These are phyloP conservation scores for Neocatenulostroma microsporum DNA, from an alignment of 2,329 filamentous ascomycete genomes.

Conservation along the genomic window DNA sequence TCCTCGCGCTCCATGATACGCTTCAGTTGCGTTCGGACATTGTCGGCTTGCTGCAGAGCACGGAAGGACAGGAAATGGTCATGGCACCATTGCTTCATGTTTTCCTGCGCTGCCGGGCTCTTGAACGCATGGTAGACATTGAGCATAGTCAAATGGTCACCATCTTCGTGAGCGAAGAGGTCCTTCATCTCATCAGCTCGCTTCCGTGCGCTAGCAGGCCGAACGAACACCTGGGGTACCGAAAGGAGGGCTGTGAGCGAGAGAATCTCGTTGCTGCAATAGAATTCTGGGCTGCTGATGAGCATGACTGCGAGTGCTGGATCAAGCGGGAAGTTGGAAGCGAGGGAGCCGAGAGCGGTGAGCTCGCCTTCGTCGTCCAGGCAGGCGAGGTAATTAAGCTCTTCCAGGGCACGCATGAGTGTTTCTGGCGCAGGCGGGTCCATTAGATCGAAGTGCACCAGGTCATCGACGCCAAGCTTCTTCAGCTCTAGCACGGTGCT, in stretches of 20 bases:
- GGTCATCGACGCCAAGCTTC: slow-evolving; percentile 89
- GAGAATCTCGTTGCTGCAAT: slow-evolving; percentile 96
- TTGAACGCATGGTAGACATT: slow-evolving; percentile 99
- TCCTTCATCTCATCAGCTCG: slow-evolving; percentile 96
- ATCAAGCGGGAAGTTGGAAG: slow-evolving; percentile 92
- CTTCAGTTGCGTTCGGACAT: slow-evolving; percentile 82
- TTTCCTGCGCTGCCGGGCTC: slow-evolving; percentile 57
- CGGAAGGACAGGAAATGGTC: slow-evolving; percentile 91
- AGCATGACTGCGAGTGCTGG: slow-evolving; percentile 94
- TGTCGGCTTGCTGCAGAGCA: slow-evolving; percentile 85
- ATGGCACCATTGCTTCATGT: slow-evolving; percentile 88
- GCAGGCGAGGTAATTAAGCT: slow-evolving; percentile 94
- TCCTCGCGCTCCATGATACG: slow-evolving; percentile 94
- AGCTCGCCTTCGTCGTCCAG: slow-evolving; percentile 94
- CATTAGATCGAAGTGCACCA: slow-evolving; percentile 98
- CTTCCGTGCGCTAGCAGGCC: slow-evolving; percentile 76
- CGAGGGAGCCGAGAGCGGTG: slow-evolving; percentile 73
- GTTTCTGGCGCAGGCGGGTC: slow-evolving; percentile 96
- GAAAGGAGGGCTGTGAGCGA: slow-evolving; percentile 91
- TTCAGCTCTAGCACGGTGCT: slow-evolving; percentile 95
- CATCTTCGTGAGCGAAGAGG: slow-evolving; percentile 83
- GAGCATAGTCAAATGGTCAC: slow-evolving; percentile 90
- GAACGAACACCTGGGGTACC: slow-evolving; percentile 87
- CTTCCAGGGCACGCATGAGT: slow-evolving; percentile 93
- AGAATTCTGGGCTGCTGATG: slow-evolving; percentile 94